Evolutionary conservation across 768 basidiomycete species (phyloP).

Genomic region (Tylopilus rubrobrunneus): DNA sequence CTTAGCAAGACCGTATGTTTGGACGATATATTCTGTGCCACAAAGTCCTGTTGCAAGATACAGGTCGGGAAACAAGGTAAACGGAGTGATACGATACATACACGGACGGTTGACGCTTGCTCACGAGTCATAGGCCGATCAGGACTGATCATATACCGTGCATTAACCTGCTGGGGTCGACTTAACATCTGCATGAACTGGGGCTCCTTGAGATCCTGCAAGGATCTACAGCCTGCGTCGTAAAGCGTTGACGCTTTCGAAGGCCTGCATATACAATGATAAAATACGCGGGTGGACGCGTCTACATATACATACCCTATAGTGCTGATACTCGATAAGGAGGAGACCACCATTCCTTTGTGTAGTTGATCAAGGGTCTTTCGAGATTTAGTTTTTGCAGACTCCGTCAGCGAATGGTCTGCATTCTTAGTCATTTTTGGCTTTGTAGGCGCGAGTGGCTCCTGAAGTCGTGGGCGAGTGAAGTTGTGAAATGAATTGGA

Average conservation of each 20-base stretch:
- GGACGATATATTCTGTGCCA: constrained; percentile 42
- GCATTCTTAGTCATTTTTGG: neutral
- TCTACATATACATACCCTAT: constrained; percentile 42
- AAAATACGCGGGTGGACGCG: neutral
- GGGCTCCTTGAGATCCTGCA: constrained; percentile 40
- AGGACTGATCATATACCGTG: constrained; percentile 40
- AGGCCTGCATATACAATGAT: constrained; percentile 7
- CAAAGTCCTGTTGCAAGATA: constrained; percentile 40
- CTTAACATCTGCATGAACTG: constrained; percentile 38
- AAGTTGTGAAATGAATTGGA: constrained; percentile 2
- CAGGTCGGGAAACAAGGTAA: neutral
- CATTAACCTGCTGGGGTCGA: constrained; percentile 34
- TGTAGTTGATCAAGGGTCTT: constrained; percentile 26
- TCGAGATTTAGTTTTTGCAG: neutral
- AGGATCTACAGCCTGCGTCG: constrained; percentile 44
- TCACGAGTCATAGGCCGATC: constrained; percentile 33
- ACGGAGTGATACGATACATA: constrained; percentile 24
- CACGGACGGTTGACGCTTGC: constrained; percentile 45
- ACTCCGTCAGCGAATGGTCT: constrained; percentile 6
- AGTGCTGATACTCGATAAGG: constrained; percentile 38
- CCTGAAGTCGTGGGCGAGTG: constrained; percentile 7
- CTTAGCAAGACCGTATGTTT: constrained; percentile 48
- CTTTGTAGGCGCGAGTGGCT: constrained; percentile 10
- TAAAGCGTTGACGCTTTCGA: constrained; percentile 42
- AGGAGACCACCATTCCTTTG: constrained; percentile 27